These are phyloP conservation scores for Fusarium neocosmosporiellum DNA, from an alignment of 2,329 filamentous ascomycete species.

Conservation along the genomic window DNA sequence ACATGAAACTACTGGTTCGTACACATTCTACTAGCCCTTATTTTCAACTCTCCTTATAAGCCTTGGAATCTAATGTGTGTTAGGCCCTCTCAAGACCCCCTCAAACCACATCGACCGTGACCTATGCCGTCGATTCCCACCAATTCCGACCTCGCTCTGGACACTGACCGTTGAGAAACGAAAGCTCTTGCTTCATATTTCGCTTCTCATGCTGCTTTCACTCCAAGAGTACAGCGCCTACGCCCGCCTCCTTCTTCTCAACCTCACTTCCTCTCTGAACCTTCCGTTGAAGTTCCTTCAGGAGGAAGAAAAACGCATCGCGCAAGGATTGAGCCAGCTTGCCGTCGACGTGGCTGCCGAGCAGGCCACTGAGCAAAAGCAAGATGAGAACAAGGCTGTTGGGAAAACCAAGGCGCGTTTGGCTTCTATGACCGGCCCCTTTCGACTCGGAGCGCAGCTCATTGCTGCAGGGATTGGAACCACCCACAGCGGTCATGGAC, in stretches of 20 bases:
- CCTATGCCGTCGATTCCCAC: slow-evolving; percentile 65
- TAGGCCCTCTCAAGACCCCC: slow-evolving; percentile 55
- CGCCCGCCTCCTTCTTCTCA: slow-evolving; percentile 76
- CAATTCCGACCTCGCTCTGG: slow-evolving; percentile 70
- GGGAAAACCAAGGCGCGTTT: slow-evolving; percentile 78
- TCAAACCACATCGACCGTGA: slow-evolving; percentile 58
- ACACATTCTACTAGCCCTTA: not conserved
- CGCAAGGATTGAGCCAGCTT: slow-evolving; percentile 77
- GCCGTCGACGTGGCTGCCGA: slow-evolving; percentile 63
- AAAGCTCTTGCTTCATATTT: slow-evolving; percentile 75
- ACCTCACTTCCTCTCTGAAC: slow-evolving; percentile 77
- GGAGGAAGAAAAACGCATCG: slow-evolving; percentile 80
- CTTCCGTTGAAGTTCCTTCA: slow-evolving; percentile 73
- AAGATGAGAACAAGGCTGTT: slow-evolving; percentile 72
- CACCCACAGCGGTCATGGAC: slow-evolving; percentile 79
- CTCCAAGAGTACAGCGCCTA: slow-evolving; percentile 82
- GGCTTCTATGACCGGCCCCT: slow-evolving; percentile 49
- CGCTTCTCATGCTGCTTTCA: slow-evolving; percentile 79
- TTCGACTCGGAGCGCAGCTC: slow-evolving; percentile 81
- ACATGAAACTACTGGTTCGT: not conserved
- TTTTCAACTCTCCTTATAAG: not conserved
- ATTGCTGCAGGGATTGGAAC: slow-evolving; percentile 83
- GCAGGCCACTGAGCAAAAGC: slow-evolving; percentile 46
- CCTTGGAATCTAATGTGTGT: slow-evolving; percentile 11
- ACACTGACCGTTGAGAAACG: slow-evolving; percentile 70